A percentile compares a stretch with the other conserved stretches of the same genome.
phyloP scores from a whole-genome alignment of 305 asterid species.

The Rubia tinctorum region DNA sequence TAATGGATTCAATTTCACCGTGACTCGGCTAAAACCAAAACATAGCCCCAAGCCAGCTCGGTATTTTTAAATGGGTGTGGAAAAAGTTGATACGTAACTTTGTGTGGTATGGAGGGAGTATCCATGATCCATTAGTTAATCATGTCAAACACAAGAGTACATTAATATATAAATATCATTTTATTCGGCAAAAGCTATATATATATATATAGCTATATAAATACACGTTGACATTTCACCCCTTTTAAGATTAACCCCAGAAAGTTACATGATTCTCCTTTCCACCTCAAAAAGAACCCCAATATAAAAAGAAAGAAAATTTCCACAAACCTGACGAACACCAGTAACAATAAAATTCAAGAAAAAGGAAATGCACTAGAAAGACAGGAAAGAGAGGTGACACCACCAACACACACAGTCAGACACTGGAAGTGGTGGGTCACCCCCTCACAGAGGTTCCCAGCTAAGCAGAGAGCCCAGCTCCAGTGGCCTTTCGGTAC shows the following conservation, averaged over 20 bases:
- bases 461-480: conserved; percentile 18
- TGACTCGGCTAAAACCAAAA: too few species aligned
- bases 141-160: too few species aligned
- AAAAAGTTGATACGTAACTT: too few species aligned
- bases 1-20: too few species aligned
- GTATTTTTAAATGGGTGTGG: too few species aligned
- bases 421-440: conserved; percentile 39
- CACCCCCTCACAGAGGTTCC: conserved; percentile 20
- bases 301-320: background rate
- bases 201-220: conserved; percentile 15
- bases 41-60: too few species aligned
- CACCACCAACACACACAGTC: background rate
- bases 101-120: too few species aligned
- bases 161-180: too few species aligned
- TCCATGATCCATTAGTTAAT: too few species aligned
- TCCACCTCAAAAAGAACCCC: conserved; percentile 17
- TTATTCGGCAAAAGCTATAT: conserved; percentile 21
- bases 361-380: background rate
- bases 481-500: conserved; percentile 21
- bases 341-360: conserved; percentile 1
- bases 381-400: background rate
- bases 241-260: conserved; percentile 36
- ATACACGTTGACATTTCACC: conserved; percentile 32
- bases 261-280: conserved; percentile 39
- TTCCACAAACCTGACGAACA: conserved; percentile 13